Conservation (phyloP, 1,284 basidiomycete genomes). For the Melampsora americana region DNA sequence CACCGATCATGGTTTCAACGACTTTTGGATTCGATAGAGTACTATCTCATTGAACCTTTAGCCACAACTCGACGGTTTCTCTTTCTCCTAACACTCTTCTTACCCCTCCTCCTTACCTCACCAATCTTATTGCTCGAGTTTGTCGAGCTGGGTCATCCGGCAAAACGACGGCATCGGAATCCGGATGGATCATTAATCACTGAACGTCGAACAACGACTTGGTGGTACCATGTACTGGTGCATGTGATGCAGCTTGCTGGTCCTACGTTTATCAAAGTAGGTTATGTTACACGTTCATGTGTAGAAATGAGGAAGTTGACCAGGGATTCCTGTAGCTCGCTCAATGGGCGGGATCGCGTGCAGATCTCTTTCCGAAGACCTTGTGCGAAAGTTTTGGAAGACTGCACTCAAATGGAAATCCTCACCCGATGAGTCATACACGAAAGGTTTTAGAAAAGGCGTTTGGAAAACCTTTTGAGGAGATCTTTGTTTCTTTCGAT, state of each 20-base stretch:
- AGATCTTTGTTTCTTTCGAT: slow-evolving; percentile 90
- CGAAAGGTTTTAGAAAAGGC: slow-evolving; percentile 76
- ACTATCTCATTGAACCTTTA: slow-evolving; percentile 75
- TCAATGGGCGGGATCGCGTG: slow-evolving; percentile 96
- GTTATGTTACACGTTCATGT: slow-evolving; percentile 44
- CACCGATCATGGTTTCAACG: slow-evolving; percentile 45
- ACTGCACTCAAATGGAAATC: slow-evolving; percentile 82
- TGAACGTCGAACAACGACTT: slow-evolving; percentile 63
- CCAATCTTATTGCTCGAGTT: slow-evolving; percentile 77
- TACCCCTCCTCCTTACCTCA: slow-evolving; percentile 76
- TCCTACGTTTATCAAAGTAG: slow-evolving; percentile 93
- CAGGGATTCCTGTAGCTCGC: slow-evolving; percentile 64
- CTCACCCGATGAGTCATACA: slow-evolving; percentile 79
- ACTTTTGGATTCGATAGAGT: slow-evolving; percentile 25
- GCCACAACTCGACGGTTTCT: slow-evolving; percentile 79
- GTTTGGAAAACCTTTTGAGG: slow-evolving; percentile 70
- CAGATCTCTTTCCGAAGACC: slow-evolving; percentile 88
- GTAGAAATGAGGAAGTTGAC: too few species aligned
- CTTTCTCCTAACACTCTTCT: slow-evolving; percentile 76
- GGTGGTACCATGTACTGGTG: slow-evolving; percentile 93
- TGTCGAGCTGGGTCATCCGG: slow-evolving; percentile 49
- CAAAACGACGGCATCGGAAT: slow-evolving; percentile 61
- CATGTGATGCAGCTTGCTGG: slow-evolving; percentile 88
- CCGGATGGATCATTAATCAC: slow-evolving; percentile 60
- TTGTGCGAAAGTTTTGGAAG: slow-evolving; percentile 81